Percentiles rank a stretch among this genome's conserved stretches.
Evolutionary conservation across 1,284 basidiomycete species (phyloP).

Genomic region (Lentinus polychrous): DNA sequence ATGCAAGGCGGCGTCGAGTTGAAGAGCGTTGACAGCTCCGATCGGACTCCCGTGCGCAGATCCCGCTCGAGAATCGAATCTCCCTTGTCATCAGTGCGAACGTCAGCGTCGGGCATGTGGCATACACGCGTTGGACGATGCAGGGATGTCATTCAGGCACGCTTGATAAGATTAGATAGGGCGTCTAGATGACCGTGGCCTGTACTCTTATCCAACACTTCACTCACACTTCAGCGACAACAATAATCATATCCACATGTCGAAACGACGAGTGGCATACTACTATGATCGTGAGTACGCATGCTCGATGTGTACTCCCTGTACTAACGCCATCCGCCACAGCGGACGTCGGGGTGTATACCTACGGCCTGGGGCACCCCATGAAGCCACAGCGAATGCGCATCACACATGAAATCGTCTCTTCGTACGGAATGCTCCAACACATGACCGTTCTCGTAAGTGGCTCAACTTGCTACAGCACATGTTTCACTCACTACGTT

Average conservation of each 20-base stretch:
- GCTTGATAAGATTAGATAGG: too few species aligned
- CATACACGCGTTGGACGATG: too few species aligned
- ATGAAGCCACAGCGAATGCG: constrained; percentile 96
- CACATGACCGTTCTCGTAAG: constrained; percentile 88
- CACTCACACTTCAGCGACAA: neutral
- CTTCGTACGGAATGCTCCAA: constrained; percentile 84
- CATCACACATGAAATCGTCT: constrained; percentile 88
- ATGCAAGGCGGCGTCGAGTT: too few species aligned
- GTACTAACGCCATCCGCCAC: constrained; percentile 4
- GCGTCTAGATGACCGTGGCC: too few species aligned
- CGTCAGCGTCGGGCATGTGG: too few species aligned
- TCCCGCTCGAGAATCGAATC: too few species aligned
- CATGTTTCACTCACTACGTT: neutral
- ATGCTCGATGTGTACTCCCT: neutral
- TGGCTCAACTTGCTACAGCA: neutral
- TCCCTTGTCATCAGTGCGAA: too few species aligned
- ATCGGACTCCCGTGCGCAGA: too few species aligned
- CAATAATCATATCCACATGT: too few species aligned
- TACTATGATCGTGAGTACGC: constrained; percentile 49
- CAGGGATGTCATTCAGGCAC: too few species aligned
- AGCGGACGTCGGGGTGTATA: constrained; percentile 79
- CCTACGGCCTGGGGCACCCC: constrained; percentile 83
- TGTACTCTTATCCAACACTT: too few species aligned
- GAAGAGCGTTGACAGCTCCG: too few species aligned
- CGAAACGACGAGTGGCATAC: constrained; percentile 52